Conservation (phyloP, 306 rosid species). For the Sechiopsis laciniata region DNA sequence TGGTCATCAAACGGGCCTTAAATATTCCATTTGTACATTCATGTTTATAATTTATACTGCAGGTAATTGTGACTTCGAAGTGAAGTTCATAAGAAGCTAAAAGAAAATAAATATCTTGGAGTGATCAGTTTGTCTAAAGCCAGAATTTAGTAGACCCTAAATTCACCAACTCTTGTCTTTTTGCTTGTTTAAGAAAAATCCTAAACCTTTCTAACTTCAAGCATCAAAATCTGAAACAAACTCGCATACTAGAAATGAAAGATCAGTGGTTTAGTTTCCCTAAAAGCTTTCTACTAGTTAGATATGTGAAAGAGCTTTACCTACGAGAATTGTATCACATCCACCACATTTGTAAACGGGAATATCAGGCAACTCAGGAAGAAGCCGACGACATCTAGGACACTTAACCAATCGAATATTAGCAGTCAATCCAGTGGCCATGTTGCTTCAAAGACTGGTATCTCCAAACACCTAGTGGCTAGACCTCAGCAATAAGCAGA, state of each 20-base stretch:
- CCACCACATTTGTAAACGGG: constrained; percentile 76
- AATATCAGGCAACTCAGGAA: constrained; percentile 50
- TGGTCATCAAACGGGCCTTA: too few relatives aligned
- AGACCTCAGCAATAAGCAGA: not conserved
- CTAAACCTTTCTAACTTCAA: constrained; percentile 3
- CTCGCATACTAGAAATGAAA: not conserved
- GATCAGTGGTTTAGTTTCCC: not conserved
- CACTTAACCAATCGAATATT: constrained; percentile 64
- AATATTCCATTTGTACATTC: not conserved
- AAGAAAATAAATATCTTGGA: not conserved
- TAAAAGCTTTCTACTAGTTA: not conserved
- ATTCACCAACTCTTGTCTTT: not conserved
- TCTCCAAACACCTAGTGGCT: constrained; percentile 1
- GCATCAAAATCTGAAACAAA: not conserved
- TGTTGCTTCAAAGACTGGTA: not conserved
- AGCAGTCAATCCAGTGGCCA: constrained; percentile 33
- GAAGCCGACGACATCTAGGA: constrained; percentile 64
- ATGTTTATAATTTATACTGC: not conserved
- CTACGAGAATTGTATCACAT: constrained; percentile 66
- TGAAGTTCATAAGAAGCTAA: not conserved
- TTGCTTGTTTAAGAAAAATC: not conserved
- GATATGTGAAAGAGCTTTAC: constrained; percentile 30
- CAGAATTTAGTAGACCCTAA: not conserved
- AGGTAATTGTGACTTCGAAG: not conserved
- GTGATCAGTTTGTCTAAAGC: not conserved